Base-by-base conservation (phyloP, 163 green algal species). In the Smithsoniella earleae region DNA sequence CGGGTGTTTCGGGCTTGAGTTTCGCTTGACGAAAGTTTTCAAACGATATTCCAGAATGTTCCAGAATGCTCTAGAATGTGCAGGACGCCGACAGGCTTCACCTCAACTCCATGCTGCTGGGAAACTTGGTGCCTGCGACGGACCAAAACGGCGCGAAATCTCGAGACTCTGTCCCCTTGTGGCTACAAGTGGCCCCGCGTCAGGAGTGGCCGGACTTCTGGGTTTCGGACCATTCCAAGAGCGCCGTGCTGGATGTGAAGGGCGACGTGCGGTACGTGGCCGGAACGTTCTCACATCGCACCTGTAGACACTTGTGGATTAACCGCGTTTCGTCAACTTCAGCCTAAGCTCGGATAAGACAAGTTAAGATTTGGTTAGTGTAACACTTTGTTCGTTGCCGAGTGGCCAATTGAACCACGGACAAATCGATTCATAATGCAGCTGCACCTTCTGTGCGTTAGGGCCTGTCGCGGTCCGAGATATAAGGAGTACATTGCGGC, bases 131-230 rank as follows among this genome's bases (percentile, higher is more conserved):
- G 58, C 27, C 31, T 13, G 58, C 58, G 25, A 16, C 18, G 5
- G 6, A 30, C n/a, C n/a, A 16, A 5, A 30, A 30, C 18, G 27
- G 58, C 3, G n/a, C 30, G 0, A 36, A 36, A 30, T n/a, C 20
- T 31, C 0, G n/a, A n/a, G 2, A 36, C 58, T 69, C 58, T 1
- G 27, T 38, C 4, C 58, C 58, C 8, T 18, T 45, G 58, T 69
- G 58, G 58, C 58, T 69, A 16, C 20, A 69, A 6, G 25, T 34
- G n/a, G 58, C 58, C 27, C 8, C n/a, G n/a, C 18, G 27, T 30
- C 58, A 69, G 20, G 58, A 69, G 25, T 69, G 58, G 58, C 58
- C 58, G 22, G 25, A 69, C 58, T 69, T 45, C 58, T 69, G 58
- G 58, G 58, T 69, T 16, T 30, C 18, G 5, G 58, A 69, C 25